Conservation (phyloP, 352 stramenopile genomes). For the Plasmopara muralis region DNA sequence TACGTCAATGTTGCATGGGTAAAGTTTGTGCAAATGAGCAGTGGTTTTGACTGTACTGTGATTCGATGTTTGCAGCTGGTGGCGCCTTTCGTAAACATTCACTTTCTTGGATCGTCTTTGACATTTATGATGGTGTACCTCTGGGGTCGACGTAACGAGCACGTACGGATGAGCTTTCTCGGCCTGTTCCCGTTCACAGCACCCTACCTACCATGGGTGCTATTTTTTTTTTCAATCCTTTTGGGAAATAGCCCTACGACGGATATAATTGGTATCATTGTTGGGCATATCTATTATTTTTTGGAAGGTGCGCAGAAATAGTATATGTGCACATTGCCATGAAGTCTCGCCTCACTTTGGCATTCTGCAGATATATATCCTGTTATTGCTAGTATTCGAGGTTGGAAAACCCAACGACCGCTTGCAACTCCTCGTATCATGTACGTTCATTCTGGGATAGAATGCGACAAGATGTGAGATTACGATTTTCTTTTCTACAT, state of each 20-base stretch:
- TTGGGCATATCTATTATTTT: slow-evolving; percentile 99
- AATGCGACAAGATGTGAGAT: neutral
- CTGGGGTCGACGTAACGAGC: slow-evolving; percentile 93
- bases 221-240: slow-evolving; percentile 94
- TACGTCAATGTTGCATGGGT: slow-evolving; percentile 27
- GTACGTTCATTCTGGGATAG: slow-evolving; percentile 32
- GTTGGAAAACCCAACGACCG: slow-evolving; percentile 89
- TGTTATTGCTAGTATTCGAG: slow-evolving; percentile 92
- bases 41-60: slow-evolving; percentile 1
- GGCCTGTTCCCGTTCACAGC: slow-evolving; percentile 97
- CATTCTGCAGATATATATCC: slow-evolving; percentile 92
- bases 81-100: slow-evolving; percentile 94
- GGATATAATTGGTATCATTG: slow-evolving; percentile 98
- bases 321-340: neutral
- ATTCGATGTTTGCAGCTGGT: slow-evolving; percentile 55
- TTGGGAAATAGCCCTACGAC: slow-evolving; percentile 94
- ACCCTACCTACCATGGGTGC: slow-evolving; percentile 97
- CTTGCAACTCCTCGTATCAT: slow-evolving; percentile 90
- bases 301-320: slow-evolving; percentile 75
- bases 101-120: slow-evolving; percentile 97
- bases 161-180: slow-evolving; percentile 97
- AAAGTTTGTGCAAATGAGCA: neutral
- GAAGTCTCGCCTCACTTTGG: neutral
- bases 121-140: slow-evolving; percentile 99
- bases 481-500: slow-evolving; percentile 2